These are phyloP conservation scores for Fusarium protoensiforme DNA, from an alignment of 2,329 filamentous ascomycete species.

Conservation along the genomic window DNA sequence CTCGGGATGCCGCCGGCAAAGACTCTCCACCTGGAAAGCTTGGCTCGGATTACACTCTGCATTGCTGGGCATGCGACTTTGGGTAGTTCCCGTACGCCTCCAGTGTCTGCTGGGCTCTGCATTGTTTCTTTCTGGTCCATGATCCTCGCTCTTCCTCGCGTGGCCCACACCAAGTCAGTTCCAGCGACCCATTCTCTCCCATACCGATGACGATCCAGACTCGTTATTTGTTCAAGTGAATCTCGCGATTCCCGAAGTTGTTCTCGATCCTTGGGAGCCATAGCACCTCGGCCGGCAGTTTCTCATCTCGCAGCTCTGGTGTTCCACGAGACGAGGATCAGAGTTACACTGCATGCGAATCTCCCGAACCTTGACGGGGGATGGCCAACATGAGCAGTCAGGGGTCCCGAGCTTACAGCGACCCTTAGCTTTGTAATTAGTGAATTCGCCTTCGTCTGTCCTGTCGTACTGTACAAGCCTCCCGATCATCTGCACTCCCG, in stretches of 20 bases:
- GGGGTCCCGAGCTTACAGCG: slow-evolving; percentile 1
- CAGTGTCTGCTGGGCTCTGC: background rate
- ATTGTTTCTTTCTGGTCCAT: background rate
- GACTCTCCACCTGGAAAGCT: slow-evolving; percentile 19
- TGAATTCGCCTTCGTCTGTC: too few species aligned
- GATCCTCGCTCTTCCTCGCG: background rate
- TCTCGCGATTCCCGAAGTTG: slow-evolving; percentile 10
- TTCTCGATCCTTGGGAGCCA: background rate
- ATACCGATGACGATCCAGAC: slow-evolving; percentile 15
- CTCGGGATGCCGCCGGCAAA: slow-evolving; percentile 33
- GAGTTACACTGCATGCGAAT: slow-evolving; percentile 35
- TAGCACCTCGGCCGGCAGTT: background rate
- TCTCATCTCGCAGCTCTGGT: background rate
- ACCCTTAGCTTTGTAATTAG: too few species aligned
- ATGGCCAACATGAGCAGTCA: slow-evolving; percentile 24
- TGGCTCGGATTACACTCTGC: slow-evolving; percentile 1
- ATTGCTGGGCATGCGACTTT: background rate
- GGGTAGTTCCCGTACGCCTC: slow-evolving; percentile 12
- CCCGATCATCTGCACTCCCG: too few species aligned
- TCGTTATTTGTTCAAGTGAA: background rate
- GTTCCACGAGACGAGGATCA: slow-evolving; percentile 21
- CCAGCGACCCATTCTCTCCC: slow-evolving; percentile 2
- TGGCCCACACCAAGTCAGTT: background rate
- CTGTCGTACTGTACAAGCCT: too few species aligned
- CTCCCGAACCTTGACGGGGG: slow-evolving; percentile 16